Base-by-base conservation (phyloP, 306 rosid genomes). In the Boehmeria nivea region DNA sequence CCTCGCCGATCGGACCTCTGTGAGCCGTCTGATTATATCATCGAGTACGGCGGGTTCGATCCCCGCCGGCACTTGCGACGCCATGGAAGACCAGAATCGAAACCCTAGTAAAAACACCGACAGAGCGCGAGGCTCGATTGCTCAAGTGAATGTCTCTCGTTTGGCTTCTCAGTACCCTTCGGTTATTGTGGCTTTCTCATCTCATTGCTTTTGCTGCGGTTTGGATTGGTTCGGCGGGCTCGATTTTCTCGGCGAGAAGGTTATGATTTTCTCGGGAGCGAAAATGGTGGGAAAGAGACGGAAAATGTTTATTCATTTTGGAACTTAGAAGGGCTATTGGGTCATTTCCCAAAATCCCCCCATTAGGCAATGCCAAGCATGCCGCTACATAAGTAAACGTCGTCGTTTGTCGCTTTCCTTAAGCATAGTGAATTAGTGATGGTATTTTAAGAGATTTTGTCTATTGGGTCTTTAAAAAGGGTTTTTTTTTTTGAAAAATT, bases 21-120 rank as follows among this genome's bases (percentile, higher is more conserved):
- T 86, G 43, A 90, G 86, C 39, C 95, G 87, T 23, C 78, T 63
- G 72, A 90, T 90, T 57, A 90, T 90, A 68, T 90, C 97, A 17
- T 90, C 97, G 4, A 90, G 78, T 26, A 86, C 73, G 50, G 74
- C 81, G n/a, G 76, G 88, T 47, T 89, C 97, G 65, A 83, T 75
- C 65, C 62, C 75, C 38, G 58, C 75, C 61, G 81, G 87, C 42
- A 67, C 86, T 57, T 81, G 94, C 38, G 85, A 51, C 40, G 80
- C 76, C 85, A 78, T 79, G 67, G 54, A 57, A 28, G 16, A 48
- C 20, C 25, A 18, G 17, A 74, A 65, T 62, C 55, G 33, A 53
- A 63, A 58, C 57, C 71, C 67, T 74, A 72, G 60, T 12, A 57
- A 56, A 39, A 47, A 36, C 24, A 17, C 31, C 22, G 12, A 12